These are phyloP conservation scores for Cytospora mali DNA, from an alignment of 2,329 filamentous ascomycete species.

Conservation along the genomic window DNA sequence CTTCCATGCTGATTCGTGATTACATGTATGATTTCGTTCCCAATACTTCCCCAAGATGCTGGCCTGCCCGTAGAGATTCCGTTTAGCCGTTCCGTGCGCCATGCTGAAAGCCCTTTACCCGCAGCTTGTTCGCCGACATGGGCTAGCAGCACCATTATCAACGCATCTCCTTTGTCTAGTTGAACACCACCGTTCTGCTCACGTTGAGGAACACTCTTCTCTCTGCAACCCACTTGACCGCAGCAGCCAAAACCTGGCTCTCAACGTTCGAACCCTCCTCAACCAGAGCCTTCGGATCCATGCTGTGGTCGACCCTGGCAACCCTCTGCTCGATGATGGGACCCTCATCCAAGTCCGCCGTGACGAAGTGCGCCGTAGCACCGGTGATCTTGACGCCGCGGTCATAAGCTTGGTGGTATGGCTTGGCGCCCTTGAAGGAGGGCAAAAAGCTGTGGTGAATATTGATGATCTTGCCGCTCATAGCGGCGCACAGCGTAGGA, in stretches of 20 bases:
- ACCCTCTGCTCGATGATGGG: constrained; percentile 88
- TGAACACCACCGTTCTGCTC: constrained; percentile 78
- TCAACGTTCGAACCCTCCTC: constrained; percentile 83
- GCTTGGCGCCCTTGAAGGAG: constrained; percentile 84
- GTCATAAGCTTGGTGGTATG: constrained; percentile 86
- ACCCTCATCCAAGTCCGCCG: constrained; percentile 81
- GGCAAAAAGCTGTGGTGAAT: constrained; percentile 89
- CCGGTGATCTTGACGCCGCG: constrained; percentile 88
- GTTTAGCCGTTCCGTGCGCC: background rate
- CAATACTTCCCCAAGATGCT: background rate
- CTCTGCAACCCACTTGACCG: constrained; percentile 84
- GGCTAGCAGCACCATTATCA: background rate
- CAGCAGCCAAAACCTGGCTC: constrained; percentile 78
- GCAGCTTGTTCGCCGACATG: background rate
- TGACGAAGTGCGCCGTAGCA: constrained; percentile 84
- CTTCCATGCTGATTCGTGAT: background rate
- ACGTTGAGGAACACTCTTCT: constrained; percentile 77
- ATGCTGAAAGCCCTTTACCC: background rate
- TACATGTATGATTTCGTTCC: background rate
- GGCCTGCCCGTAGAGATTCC: background rate
- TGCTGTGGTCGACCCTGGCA: constrained; percentile 72
- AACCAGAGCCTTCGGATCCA: constrained; percentile 75
- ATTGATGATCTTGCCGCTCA: constrained; percentile 89
- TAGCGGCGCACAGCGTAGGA: constrained; percentile 71
- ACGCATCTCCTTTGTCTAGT: constrained; percentile 35